Conservation (phyloP, 1,139 yeast genomes). For the Candida sp. region DNA sequence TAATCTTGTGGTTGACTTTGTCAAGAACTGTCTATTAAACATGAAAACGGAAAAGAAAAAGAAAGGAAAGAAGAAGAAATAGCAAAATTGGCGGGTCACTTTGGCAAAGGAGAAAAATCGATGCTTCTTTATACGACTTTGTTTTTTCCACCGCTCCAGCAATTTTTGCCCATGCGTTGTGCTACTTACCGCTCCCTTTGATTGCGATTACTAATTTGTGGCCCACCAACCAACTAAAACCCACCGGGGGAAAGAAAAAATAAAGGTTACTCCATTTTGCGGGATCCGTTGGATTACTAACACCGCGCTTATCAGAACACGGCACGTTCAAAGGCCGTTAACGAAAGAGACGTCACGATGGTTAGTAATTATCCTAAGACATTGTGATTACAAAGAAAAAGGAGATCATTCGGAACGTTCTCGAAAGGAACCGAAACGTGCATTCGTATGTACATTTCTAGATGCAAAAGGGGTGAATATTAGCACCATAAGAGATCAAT, state of each 20-base stretch:
- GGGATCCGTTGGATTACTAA: too few relatives aligned
- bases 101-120: neutral
- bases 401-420: too few relatives aligned
- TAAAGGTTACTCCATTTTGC: too few relatives aligned
- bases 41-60: conserved; percentile 5
- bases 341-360: too few relatives aligned
- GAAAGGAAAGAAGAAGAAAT: neutral
- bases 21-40: conserved; percentile 11
- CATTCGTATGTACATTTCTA: too few relatives aligned
- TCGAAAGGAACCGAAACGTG: too few relatives aligned
- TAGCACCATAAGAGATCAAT: neutral
- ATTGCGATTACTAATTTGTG: neutral
- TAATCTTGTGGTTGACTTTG: conserved; percentile 15
- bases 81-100: neutral
- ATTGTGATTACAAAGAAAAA: too few relatives aligned
- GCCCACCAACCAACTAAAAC: neutral
- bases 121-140: neutral
- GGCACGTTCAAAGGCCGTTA: too few relatives aligned
- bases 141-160: neutral
- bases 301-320: too few relatives aligned
- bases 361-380: too few relatives aligned
- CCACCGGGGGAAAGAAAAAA: too few relatives aligned
- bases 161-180: neutral
- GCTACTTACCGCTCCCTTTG: neutral
- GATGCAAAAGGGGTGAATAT: too few relatives aligned